Conservation (phyloP, 1,284 basidiomycete species). For the Trametes polyzona region DNA sequence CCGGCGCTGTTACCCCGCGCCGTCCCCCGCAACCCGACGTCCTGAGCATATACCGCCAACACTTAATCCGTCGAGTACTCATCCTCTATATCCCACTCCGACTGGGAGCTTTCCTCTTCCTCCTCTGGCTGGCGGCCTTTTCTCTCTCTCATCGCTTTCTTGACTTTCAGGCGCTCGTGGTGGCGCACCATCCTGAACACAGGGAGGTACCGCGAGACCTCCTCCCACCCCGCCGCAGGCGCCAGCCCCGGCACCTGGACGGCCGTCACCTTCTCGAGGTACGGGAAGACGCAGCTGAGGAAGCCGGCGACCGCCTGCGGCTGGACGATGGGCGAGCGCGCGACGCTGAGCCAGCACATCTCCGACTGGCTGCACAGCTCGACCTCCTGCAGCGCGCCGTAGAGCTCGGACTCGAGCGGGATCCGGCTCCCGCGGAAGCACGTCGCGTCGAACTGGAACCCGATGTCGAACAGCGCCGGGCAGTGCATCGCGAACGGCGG, state of each 20-base stretch:
- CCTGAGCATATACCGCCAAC: too few relatives aligned
- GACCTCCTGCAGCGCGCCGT: neutral
- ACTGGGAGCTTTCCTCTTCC: too few relatives aligned
- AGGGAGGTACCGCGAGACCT: neutral
- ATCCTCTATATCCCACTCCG: too few relatives aligned
- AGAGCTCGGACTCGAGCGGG: neutral
- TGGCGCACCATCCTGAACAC: neutral
- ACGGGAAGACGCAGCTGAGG: slow-evolving; percentile 4
- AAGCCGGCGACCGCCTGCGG: neutral
- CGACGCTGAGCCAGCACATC: neutral
- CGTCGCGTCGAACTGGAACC: slow-evolving; percentile 1
- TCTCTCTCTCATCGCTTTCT: neutral
- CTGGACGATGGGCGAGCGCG: neutral
- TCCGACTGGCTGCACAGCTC: neutral
- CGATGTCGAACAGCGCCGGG: neutral
- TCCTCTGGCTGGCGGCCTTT: too few relatives aligned
- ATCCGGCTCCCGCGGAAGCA: neutral
- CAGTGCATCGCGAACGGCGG: slow-evolving; percentile 6
- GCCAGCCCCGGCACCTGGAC: neutral
- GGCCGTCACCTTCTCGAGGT: neutral
- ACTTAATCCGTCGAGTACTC: too few relatives aligned
- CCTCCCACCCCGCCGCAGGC: neutral
- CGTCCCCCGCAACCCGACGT: too few relatives aligned
- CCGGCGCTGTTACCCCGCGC: too few relatives aligned
- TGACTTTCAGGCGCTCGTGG: neutral